A percentile compares a stretch with the other conserved stretches of the same genome.
phyloP scores from a whole-genome alignment of 208 protist genomes.

The Eutreptiella sp. region DNA sequence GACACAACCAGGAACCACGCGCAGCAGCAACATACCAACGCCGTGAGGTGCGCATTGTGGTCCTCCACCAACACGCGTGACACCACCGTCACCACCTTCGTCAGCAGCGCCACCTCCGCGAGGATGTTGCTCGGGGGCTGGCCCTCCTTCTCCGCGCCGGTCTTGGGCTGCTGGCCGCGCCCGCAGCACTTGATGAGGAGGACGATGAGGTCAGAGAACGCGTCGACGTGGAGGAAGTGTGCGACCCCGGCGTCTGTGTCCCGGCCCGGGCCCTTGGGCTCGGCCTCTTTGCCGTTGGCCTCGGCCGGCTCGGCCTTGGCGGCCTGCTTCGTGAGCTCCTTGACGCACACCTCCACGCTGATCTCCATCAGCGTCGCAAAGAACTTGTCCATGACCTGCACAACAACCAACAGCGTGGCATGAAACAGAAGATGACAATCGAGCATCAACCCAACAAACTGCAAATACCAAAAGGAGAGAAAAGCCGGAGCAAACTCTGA shows the following conservation, averaged over 20 bases:
- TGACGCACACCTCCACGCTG: conserved; percentile 79
- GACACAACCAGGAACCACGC: no score
- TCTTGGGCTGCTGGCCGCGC: conserved; percentile 37
- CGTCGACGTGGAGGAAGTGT: conserved; percentile 56
- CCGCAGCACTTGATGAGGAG: conserved; percentile 76
- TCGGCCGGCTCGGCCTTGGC: conserved; percentile 1
- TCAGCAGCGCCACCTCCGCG: conserved; percentile 61
- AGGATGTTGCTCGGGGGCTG: no score
- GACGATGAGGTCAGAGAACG: conserved; percentile 83
- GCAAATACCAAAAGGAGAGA: no score
- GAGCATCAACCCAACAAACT: no score
- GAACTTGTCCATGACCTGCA: conserved; percentile 69
- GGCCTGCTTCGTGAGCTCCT: conserved; percentile 55
- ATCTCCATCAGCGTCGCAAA: conserved; percentile 66
- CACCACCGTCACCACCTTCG: conserved; percentile 61
- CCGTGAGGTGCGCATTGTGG: conserved; percentile 46
- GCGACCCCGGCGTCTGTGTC: not conserved
- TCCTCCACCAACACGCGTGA: conserved; percentile 57
- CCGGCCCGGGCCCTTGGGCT: not conserved
- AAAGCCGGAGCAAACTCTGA: no score
- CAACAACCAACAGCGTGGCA: no score
- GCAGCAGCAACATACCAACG: no score
- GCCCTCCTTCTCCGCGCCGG: conserved; percentile 21
- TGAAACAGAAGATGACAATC: no score
- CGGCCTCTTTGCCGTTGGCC: not conserved